phyloP scores from a whole-genome alignment of 2,329 filamentous ascomycete genomes.

The Xylariaceae sp. region DNA sequence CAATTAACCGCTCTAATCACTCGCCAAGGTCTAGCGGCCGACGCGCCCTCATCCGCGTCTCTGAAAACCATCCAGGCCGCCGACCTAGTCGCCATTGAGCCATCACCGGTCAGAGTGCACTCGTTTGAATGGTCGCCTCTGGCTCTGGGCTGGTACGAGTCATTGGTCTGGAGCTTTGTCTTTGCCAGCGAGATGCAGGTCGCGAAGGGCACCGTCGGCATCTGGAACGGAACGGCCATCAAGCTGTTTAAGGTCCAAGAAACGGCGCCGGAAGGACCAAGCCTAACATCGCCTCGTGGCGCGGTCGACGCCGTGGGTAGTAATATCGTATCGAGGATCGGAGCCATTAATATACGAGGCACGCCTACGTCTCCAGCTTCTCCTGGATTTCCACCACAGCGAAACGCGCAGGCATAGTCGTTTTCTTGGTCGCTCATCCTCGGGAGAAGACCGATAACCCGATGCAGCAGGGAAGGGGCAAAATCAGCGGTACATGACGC shows the following conservation, averaged over 20 bases:
- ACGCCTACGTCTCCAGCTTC: constrained; percentile 11
- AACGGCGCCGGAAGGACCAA: constrained; percentile 77
- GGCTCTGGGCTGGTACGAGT: constrained; percentile 93
- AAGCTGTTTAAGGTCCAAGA: constrained; percentile 90
- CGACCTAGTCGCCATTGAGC: constrained; percentile 72
- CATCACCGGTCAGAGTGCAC: constrained; percentile 75
- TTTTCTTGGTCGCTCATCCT: neutral
- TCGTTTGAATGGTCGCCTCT: constrained; percentile 93
- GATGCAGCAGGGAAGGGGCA: neutral
- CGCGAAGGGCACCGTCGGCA: constrained; percentile 81
- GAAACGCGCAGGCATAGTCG: constrained; percentile 2
- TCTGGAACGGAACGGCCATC: constrained; percentile 91
- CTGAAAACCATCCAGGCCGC: constrained; percentile 61
- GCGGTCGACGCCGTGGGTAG: constrained; percentile 93
- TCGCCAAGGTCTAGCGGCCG: constrained; percentile 48
- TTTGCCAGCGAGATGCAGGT: constrained; percentile 90
- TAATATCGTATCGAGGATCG: constrained; percentile 85
- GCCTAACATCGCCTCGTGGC: constrained; percentile 80
- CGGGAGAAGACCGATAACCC: no score
- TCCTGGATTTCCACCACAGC: constrained; percentile 21
- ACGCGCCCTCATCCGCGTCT: constrained; percentile 47
- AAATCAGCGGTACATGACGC: neutral
- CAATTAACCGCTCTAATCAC: constrained; percentile 63
- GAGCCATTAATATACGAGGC: constrained; percentile 73
- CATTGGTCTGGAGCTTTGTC: constrained; percentile 88